Conservation (phyloP, 441 rosid species). For the Corymbia calophylla region DNA sequence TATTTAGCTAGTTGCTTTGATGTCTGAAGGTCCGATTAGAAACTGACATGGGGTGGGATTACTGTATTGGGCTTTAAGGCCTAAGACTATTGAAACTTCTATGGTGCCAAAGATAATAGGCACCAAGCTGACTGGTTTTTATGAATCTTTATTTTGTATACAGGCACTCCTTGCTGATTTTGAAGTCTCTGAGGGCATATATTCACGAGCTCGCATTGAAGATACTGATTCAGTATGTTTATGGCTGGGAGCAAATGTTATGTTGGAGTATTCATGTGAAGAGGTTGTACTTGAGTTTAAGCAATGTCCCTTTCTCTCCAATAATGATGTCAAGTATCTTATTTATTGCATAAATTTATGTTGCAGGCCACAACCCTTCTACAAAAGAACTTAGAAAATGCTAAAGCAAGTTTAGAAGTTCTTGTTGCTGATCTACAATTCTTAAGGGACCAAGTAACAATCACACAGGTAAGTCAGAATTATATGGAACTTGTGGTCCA, state of each 20-base stretch:
- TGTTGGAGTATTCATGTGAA: slow-evolving; percentile 92
- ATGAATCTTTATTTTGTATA: not conserved
- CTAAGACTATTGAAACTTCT: not conserved
- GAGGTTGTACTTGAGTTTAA: slow-evolving; percentile 46
- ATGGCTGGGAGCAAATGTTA: slow-evolving; percentile 99
- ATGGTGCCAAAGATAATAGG: not conserved
- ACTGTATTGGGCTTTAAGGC: not conserved
- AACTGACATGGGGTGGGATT: not conserved
- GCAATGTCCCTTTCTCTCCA: slow-evolving; percentile 3
- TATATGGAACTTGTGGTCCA: not conserved
- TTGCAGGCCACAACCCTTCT: slow-evolving; percentile 35
- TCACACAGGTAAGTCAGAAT: slow-evolving; percentile 69
- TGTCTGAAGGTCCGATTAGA: not conserved
- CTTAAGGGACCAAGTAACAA: slow-evolving; percentile 97
- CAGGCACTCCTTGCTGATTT: slow-evolving; percentile 84
- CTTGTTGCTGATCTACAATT: slow-evolving; percentile 88
- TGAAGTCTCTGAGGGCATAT: slow-evolving; percentile 92
- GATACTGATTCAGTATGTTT: slow-evolving; percentile 78
- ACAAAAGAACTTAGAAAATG: slow-evolving; percentile 81
- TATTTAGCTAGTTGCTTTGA: not conserved
- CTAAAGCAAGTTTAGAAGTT: slow-evolving; percentile 94
- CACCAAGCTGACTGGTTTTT: not conserved
- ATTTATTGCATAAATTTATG: slow-evolving; percentile 11
- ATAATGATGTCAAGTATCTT: slow-evolving; percentile 7
- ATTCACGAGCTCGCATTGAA: slow-evolving; percentile 32